Evolutionary conservation across 257 asterid species (phyloP).

Genomic region (Nicotiana knightiana): DNA sequence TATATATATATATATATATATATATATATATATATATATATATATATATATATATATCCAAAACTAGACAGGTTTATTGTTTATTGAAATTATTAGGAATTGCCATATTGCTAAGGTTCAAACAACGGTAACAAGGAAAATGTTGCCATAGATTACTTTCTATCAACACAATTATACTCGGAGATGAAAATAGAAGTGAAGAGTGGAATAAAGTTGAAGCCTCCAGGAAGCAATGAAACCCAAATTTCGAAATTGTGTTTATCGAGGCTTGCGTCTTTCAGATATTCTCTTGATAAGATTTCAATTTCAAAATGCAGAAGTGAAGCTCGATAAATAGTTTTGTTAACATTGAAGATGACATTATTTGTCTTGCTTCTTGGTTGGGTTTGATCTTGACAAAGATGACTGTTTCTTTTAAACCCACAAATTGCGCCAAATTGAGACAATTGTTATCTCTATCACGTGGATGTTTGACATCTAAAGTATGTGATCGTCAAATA

Average conservation of each 20-base stretch:
- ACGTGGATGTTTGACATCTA: neutral
- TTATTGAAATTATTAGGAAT: too few relatives aligned
- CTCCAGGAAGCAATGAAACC: constrained; percentile 14
- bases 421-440: constrained; percentile 5
- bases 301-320: constrained; percentile 54
- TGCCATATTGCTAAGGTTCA: neutral
- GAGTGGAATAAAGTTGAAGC: neutral
- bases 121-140: constrained; percentile 22
- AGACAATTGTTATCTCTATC: neutral
- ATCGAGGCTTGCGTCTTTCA: neutral
- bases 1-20: too few relatives aligned
- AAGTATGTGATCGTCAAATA: too few relatives aligned
- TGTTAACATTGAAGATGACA: constrained; percentile 8
- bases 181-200: constrained; percentile 14
- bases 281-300: constrained; percentile 24
- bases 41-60: too few relatives aligned
- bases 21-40: too few relatives aligned
- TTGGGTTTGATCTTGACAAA: constrained; percentile 16
- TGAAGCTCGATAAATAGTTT: constrained; percentile 29
- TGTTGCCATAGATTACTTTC: constrained; percentile 45
- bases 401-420: constrained; percentile 13
- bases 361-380: constrained; percentile 39
- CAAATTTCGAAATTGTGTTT: constrained; percentile 34
- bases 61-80: too few relatives aligned
- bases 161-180: constrained; percentile 22